Base-by-base conservation (phyloP, 2,329 filamentous ascomycete species). In the Aspergillus viridinutans region DNA sequence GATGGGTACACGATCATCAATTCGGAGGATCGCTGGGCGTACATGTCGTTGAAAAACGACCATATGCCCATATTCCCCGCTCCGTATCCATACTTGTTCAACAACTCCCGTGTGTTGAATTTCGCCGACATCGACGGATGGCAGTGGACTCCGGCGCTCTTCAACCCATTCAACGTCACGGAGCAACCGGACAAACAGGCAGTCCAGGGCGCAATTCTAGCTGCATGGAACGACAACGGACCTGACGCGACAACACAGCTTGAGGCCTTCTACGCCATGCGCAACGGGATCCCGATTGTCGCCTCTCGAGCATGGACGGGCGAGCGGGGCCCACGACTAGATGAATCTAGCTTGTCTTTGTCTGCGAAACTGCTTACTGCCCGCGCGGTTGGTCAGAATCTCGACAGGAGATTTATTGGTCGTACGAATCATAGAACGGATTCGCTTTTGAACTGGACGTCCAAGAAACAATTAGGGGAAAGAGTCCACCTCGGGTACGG, bases 171-270 rank as follows among this genome's bases (percentile, higher is more conserved):
- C 20, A 81, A 83, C 54, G 67, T 69, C 0, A 77, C 76, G 0
- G 76, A 82, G 53, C 83, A 84, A 58, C 77, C 80, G 0, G 59
- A 72, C 1, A 63, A 65, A 32, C 69, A 75, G 0, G 68, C 71
- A 1, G 74, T 83, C 1, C 72, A 79, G 3, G 82, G 82, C 0
- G 75, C 80, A 25, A 75, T 84, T 28, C 72, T 76, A 3, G 77
- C 82, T 1, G 67, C 81, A 4, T 83, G 82, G 82, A 83, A 83
- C 56, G 81, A 84, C 59, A 82, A 79, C 51, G 81, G 81, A 1
- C 71, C 77, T 0, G 82, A 83, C 58, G 77, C 80, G 3, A 77
- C 77, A 0, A 78, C 79, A 0, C 80, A 80, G 56, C 74, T 79
- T 1, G 81, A 84, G 63, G 75, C 79, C 0, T 84, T 81, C 59